A percentile compares a stretch with the other conserved stretches of the same genome.
Evolutionary conservation across 768 basidiomycete genomes (phyloP).

Genomic region (Kwoniella sp.): DNA sequence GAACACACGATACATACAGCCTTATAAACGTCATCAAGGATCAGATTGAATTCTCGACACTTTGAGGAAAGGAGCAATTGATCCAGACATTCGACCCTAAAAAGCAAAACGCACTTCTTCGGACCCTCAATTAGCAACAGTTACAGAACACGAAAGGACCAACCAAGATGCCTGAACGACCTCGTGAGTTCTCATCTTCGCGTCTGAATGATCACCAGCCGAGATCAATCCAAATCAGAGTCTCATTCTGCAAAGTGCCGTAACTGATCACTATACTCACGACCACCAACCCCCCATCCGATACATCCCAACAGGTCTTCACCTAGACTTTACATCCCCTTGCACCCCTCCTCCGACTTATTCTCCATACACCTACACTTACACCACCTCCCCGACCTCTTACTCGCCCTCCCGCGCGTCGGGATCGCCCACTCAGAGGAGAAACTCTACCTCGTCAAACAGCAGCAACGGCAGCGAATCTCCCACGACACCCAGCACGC

Average conservation of each 20-base stretch:
- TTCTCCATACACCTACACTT: conserved; percentile 8
- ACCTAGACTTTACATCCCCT: conserved; percentile 24
- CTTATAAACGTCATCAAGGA: background rate
- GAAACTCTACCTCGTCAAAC: background rate
- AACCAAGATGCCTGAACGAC: conserved; percentile 23
- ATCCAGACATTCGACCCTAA: too few relatives aligned
- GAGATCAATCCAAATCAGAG: too few relatives aligned
- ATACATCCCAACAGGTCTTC: conserved; percentile 13
- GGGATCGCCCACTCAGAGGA: background rate
- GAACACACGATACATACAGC: background rate
- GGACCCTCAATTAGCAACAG: background rate
- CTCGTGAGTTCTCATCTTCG: conserved; percentile 12
- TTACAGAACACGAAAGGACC: background rate
- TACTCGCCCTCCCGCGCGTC: background rate
- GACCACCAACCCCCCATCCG: background rate
- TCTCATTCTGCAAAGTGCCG: background rate
- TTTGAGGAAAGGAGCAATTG: too few relatives aligned
- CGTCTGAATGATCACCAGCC: background rate
- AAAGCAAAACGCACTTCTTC: too few relatives aligned
- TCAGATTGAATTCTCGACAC: too few relatives aligned
- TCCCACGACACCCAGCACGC: conserved; percentile 7
- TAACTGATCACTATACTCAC: background rate
- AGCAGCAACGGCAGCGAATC: background rate
- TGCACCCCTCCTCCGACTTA: conserved; percentile 24
- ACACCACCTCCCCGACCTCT: conserved; percentile 9